Evolutionary conservation across 2,329 filamentous ascomycete genomes (phyloP), one percentile per base, ranked within the genome.

Genomic region (Paraphaeosphaeria minitans): DNA sequence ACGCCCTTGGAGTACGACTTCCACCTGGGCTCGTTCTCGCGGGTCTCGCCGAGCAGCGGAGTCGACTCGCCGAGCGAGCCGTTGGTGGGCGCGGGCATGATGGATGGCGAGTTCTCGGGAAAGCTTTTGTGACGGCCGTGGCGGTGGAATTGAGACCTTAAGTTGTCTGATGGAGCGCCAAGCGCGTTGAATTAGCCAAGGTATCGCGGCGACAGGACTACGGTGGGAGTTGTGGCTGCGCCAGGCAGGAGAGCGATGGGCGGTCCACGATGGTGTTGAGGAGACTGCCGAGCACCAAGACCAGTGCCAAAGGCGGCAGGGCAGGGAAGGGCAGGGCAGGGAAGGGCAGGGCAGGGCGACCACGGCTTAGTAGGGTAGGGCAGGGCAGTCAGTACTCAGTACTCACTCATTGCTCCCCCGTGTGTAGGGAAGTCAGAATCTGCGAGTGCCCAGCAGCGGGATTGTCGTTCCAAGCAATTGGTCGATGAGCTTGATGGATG

Each of bases 61-160:
- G 72, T 74, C 41, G 61, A 64, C 67, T 75, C 73, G 56, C 60
- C 59, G 53, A 63, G 57, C 48, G 65, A 63, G 64, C 70, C 71
- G 63, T 74, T 74, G 52, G 64, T 51, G 33, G 63, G 66, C 39
- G 64, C 57, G 41, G 68, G 66, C 70, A 72, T 74, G 48, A 49
- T 48, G 41, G 55, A 53, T 45, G 29, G 60, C 56, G 33, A 59
- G 50, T 27, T 57, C 48, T 31, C 42, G 51, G 21, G 51, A 31
- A 48, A 62, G 56, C 63, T 72, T 31, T 52, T 48, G 53, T 67
- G 60, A 57, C 74, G 70, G 55, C 64, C 74, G 53, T 66, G 37
- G 48, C 66, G 70, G 58, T 74, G 57, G 63, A 76, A 76, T 49
- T 74, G 61, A 51, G 66, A 57, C 63, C 65, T 77, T 66, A 76